These are phyloP conservation scores for Apodospora peruviana DNA, from an alignment of 495 filamentous ascomycete genomes.

Conservation along the genomic window DNA sequence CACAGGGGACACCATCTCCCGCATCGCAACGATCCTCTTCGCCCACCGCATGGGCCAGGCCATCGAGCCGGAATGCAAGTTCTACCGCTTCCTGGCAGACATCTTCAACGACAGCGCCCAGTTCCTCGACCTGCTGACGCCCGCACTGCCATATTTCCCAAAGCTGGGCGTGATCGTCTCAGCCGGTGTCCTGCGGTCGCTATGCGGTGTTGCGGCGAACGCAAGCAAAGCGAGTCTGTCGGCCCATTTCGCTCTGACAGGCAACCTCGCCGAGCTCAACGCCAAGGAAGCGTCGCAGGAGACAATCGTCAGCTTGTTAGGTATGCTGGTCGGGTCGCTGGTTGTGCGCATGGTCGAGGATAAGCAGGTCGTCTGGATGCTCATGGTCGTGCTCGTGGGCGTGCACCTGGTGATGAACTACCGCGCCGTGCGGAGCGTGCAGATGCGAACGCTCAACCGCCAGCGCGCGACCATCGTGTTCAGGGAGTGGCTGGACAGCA, in stretches of 20 bases:
- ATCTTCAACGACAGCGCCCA: constrained; percentile 90
- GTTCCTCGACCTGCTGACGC: constrained; percentile 82
- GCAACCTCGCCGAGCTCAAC: constrained; percentile 92
- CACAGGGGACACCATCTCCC: constrained; percentile 76
- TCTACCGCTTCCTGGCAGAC: constrained; percentile 84
- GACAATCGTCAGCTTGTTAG: constrained; percentile 83
- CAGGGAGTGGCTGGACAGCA: constrained; percentile 50
- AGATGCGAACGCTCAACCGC: constrained; percentile 79
- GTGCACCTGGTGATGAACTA: constrained; percentile 81
- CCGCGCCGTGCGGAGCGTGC: constrained; percentile 74
- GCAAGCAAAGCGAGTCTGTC: constrained; percentile 87
- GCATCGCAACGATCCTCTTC: constrained; percentile 86
- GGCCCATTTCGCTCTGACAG: constrained; percentile 82
- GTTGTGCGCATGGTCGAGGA: constrained; percentile 72
- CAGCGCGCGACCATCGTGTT: constrained; percentile 82
- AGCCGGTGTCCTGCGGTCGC: constrained; percentile 69
- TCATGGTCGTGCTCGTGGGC: constrained; percentile 63
- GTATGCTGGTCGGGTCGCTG: constrained; percentile 80
- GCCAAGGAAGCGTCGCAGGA: constrained; percentile 96
- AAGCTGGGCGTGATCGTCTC: constrained; percentile 68
- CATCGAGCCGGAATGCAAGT: constrained; percentile 93
- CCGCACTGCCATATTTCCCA: constrained; percentile 61
- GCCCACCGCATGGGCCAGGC: constrained; percentile 78
- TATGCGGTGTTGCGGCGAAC: constrained; percentile 86
- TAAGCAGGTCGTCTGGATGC: constrained; percentile 66